Base-by-base conservation (phyloP, 2,329 filamentous ascomycete genomes). In the Colletotrichum plurivorum region DNA sequence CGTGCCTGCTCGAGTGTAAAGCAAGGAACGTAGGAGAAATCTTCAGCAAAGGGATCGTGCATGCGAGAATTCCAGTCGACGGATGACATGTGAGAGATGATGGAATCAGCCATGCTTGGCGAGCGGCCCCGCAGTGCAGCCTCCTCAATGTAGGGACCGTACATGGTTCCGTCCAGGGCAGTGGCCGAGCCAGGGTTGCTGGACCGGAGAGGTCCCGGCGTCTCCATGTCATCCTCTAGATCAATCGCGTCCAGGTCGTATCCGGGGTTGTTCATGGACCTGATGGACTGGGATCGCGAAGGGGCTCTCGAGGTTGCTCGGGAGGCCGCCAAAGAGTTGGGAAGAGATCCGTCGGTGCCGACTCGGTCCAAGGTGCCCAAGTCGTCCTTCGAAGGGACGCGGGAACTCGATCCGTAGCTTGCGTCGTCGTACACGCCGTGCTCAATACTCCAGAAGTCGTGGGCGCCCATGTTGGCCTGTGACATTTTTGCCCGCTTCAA, bases 1-100 rank as follows among this genome's bases (percentile, higher is more conserved):
- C 95, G 91, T 15, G 95, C 93, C 77, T 95, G 90, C 27, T 92
- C 88, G 43, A 97, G 87, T 0, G 95, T 97, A 82, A 99, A 93
- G 81, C 95, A 94, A 16, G 96, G 96, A 16, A 98, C 95, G 76
- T 96, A 97, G 43, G 93, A 94, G 79, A 94, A 94, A 78, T 98
- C 95, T 74, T 97, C 94, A 43, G 94, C 92, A 69, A 94, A 90
- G 2, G 89, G 85, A 71, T 92, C 89, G 71, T 93, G 90, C 13
- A 84, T 80, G 51, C 84, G 85, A 9, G 81, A 77, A 73, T 87
- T 87, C 75, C 84, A 89, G 75, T 91, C 89, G 45, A 92, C 80
- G 0, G 89, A 90, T 4, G 89, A 92, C 87, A 91, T 89, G 80
- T 91, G 86, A 58, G 92, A 89, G 75, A 92, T 90, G 75, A 90